Conservation (phyloP, 1,139 yeast genomes). For the Geotrichum bryndzae region DNA sequence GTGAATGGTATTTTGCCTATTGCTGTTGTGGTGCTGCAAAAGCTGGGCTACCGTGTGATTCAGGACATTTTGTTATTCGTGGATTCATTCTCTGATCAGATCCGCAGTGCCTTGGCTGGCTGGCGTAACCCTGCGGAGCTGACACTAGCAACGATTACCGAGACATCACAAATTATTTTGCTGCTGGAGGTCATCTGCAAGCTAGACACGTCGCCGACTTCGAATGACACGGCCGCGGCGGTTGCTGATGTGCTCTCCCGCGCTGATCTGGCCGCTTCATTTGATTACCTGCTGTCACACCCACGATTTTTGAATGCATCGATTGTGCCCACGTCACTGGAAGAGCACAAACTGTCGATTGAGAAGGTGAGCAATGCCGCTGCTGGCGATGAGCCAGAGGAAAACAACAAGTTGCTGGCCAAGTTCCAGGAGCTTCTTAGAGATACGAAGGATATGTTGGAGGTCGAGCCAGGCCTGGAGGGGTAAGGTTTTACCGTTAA, state of each 20-base stretch:
- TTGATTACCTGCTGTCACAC: conserved; percentile 71
- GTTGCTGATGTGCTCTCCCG: conserved; percentile 2
- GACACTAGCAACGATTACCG: conserved; percentile 62
- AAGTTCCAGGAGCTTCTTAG: conserved; percentile 6
- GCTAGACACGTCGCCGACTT: conserved; percentile 38
- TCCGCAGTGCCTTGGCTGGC: conserved; percentile 51
- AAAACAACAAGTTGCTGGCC: conserved; percentile 1
- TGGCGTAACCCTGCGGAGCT: conserved; percentile 67
- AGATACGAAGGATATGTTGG: conserved; percentile 5
- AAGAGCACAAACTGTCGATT: conserved; percentile 44
- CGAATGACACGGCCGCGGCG: neutral
- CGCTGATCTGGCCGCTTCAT: conserved; percentile 47
- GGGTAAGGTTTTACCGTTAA: neutral
- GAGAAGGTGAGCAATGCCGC: neutral
- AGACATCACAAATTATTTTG: conserved; percentile 70
- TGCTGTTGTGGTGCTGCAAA: conserved; percentile 52
- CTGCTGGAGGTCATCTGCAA: conserved; percentile 50
- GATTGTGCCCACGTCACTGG: conserved; percentile 55
- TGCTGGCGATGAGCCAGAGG: neutral
- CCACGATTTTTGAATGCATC: conserved; percentile 76
- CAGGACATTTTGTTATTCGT: conserved; percentile 65
- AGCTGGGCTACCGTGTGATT: conserved; percentile 56
- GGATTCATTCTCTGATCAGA: conserved; percentile 59
- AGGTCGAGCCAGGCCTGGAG: neutral
- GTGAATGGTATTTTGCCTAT: conserved; percentile 72